Evolutionary conservation across 345 rosid species (phyloP).

Genomic region (Sonneratia caseolaris): DNA sequence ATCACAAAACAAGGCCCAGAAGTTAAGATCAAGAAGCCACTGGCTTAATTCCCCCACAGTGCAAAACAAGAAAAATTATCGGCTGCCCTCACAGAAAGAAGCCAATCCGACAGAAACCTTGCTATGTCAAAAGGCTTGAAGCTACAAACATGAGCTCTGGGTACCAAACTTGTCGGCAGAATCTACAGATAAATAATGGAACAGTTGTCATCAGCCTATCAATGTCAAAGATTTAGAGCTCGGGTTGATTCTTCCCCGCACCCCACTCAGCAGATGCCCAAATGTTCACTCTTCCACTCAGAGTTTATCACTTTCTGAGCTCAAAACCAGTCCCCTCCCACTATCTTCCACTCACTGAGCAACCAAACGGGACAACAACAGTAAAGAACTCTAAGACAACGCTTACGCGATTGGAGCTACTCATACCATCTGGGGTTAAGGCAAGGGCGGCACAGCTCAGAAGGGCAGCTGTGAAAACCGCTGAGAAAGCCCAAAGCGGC

Average conservation of each 20-base stretch:
- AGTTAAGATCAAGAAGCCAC: no score
- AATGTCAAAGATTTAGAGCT: background rate
- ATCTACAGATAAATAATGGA: background rate
- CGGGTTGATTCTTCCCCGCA: background rate
- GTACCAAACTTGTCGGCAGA: background rate
- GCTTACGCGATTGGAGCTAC: background rate
- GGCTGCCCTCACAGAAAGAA: background rate
- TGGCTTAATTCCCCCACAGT: no score
- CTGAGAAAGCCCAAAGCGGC: slow-evolving; percentile 19
- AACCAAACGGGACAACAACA: no score
- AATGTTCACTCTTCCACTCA: background rate
- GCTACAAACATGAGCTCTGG: background rate
- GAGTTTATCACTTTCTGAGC: background rate
- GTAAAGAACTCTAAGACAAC: background rate
- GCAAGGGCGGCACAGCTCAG: slow-evolving; percentile 27
- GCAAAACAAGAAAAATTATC: no score
- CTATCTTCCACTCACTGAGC: no score
- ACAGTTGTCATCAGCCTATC: background rate
- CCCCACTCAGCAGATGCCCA: background rate
- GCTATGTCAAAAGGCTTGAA: background rate
- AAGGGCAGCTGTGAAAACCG: slow-evolving; percentile 28
- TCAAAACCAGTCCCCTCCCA: background rate
- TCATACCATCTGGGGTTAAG: slow-evolving; percentile 55
- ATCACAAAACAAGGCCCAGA: background rate
- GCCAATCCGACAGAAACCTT: background rate